Percentiles rank a stretch among this genome's conserved stretches.
phyloP scores from a whole-genome alignment of 1,284 basidiomycete genomes.

The Phlebopus sp. region DNA sequence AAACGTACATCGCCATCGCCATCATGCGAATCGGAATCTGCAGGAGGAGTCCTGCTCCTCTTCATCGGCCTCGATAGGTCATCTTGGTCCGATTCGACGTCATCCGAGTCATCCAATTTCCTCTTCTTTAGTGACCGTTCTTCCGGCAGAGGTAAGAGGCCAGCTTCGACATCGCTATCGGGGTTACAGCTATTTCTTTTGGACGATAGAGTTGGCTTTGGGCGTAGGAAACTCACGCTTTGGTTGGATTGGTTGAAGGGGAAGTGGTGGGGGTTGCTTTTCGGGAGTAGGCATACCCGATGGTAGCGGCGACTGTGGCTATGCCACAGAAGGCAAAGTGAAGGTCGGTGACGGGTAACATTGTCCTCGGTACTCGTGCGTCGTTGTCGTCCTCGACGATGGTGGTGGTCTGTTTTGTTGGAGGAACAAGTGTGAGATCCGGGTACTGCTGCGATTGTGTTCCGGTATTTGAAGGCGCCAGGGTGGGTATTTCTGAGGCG shows the following conservation, averaged over 20 bases:
- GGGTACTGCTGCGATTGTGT: slow-evolving; percentile 1
- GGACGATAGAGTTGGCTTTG: slow-evolving; percentile 27
- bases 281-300: slow-evolving; percentile 52
- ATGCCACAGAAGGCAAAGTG: slow-evolving; percentile 53
- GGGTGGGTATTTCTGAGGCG: slow-evolving; percentile 14
- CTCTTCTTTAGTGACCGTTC: slow-evolving; percentile 40
- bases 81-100: slow-evolving; percentile 21
- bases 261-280: slow-evolving; percentile 31
- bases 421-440: neutral
- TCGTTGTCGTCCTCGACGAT: neutral
- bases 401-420: neutral
- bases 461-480: slow-evolving; percentile 20
- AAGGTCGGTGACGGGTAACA: slow-evolving; percentile 35
- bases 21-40: slow-evolving; percentile 21
- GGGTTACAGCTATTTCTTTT: slow-evolving; percentile 27
- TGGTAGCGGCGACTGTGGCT: slow-evolving; percentile 55
- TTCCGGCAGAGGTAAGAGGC: slow-evolving; percentile 12
- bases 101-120: slow-evolving; percentile 38
- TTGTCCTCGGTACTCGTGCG: slow-evolving; percentile 8
- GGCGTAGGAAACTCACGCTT: slow-evolving; percentile 27
- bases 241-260: slow-evolving; percentile 15
- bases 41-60: slow-evolving; percentile 47
- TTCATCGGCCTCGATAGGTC: slow-evolving; percentile 41
- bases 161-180: slow-evolving; percentile 33
- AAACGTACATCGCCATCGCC: slow-evolving; percentile 29